Percentiles rank a stretch among this genome's conserved stretches.
Conservation (phyloP, 768 basidiomycete species). For the Leccinellum rugosiceps region DNA sequence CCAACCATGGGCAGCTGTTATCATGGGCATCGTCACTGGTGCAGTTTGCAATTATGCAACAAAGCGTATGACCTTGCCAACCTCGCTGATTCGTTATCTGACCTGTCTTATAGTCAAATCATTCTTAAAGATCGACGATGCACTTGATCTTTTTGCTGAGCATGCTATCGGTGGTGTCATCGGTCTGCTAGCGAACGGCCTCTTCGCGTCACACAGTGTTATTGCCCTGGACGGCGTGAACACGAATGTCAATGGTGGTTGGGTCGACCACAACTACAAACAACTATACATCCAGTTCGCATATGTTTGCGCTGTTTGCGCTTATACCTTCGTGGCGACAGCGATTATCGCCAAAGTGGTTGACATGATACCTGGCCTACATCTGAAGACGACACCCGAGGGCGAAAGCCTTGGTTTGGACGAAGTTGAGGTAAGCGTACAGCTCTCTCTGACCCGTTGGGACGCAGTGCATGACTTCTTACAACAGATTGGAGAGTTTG, state of each 20-base stretch:
- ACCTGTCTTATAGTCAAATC: constrained; percentile 54
- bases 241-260: constrained; percentile 53
- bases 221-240: constrained; percentile 69
- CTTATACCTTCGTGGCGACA: constrained; percentile 61
- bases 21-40: constrained; percentile 73
- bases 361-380: constrained; percentile 56
- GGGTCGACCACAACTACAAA: constrained; percentile 73
- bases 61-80: constrained; percentile 48
- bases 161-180: constrained; percentile 85
- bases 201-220: constrained; percentile 68
- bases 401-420: constrained; percentile 66
- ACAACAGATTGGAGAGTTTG: constrained; percentile 62
- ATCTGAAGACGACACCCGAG: constrained; percentile 49
- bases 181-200: constrained; percentile 67
- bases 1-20: constrained; percentile 70
- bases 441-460: not conserved
- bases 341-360: constrained; percentile 56
- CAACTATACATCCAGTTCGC: constrained; percentile 78
- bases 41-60: constrained; percentile 81
- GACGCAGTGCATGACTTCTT: not conserved
- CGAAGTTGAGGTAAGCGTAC: constrained; percentile 57
- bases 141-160: constrained; percentile 89
- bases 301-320: constrained; percentile 55
- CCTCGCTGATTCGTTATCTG: constrained; percentile 2
- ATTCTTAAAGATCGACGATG: constrained; percentile 73